A percentile compares a stretch with the other conserved stretches of the same genome.
Conservation (phyloP, 192 early-diverging fungal species). For the Coemansia javaensis region DNA sequence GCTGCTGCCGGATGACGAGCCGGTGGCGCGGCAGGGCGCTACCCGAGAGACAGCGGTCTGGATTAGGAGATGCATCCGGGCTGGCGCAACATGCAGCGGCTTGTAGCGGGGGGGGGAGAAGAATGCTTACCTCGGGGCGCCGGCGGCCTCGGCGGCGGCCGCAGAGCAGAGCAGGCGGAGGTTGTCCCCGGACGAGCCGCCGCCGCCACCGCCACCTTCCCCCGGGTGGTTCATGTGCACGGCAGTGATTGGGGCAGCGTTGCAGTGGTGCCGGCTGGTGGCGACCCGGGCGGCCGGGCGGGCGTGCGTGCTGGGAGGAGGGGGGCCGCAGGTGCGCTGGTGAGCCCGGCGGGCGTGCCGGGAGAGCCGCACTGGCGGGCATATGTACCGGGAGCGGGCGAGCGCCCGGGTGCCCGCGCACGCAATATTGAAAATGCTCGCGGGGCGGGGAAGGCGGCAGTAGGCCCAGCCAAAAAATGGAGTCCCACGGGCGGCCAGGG, state of each 20-base stretch:
- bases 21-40: conserved; percentile 25
- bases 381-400: conserved; percentile 4
- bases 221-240: neutral
- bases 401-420: neutral
- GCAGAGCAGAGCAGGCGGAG: conserved; percentile 47
- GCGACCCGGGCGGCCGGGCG: neutral
- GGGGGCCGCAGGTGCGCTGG: too few relatives aligned
- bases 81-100: neutral
- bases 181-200: conserved; percentile 17
- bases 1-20: conserved; percentile 77
- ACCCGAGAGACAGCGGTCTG: too few relatives aligned
- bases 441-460: neutral
- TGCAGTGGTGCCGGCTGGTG: neutral
- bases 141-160: conserved; percentile 24
- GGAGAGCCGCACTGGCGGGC: conserved; percentile 8
- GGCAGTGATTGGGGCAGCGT: neutral
- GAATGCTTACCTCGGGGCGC: conserved; percentile 2
- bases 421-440: neutral
- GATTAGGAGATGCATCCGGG: too few relatives aligned
- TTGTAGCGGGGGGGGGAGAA: neutral
- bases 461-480: neutral
- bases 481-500: too few relatives aligned
- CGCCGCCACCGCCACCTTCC: neutral
- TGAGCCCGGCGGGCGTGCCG: neutral
- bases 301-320: neutral